phyloP scores from a whole-genome alignment of 345 rosid species.

The Acer yangbiense region DNA sequence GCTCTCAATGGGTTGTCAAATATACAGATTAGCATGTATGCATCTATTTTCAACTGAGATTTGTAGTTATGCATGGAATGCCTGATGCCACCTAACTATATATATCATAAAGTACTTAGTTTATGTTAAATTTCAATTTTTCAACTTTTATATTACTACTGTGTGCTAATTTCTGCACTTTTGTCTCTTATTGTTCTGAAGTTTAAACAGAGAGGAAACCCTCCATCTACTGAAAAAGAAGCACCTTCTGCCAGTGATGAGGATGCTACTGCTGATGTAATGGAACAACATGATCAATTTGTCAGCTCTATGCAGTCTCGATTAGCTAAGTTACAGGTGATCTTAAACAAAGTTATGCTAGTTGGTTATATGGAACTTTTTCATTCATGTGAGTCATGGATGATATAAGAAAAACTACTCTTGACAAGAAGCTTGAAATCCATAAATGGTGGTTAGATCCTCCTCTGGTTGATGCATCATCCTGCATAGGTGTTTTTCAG shows the following conservation, averaged over 20 bases:
- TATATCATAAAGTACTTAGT: neutral
- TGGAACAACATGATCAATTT: constrained; percentile 85
- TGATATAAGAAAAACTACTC: neutral
- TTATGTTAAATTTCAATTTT: neutral
- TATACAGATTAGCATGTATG: neutral
- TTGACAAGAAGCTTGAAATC: neutral
- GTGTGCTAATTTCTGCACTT: constrained; percentile 17
- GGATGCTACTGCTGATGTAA: constrained; percentile 64
- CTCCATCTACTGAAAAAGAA: constrained; percentile 56
- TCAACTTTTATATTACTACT: neutral
- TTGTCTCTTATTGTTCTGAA: constrained; percentile 22
- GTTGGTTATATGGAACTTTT: neutral
- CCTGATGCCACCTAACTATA: neutral
- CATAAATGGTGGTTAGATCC: neutral
- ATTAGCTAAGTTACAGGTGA: constrained; percentile 89
- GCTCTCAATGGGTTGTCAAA: neutral
- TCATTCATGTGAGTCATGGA: neutral
- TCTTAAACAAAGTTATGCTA: constrained; percentile 21
- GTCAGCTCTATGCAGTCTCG: constrained; percentile 93
- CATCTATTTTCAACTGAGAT: neutral
- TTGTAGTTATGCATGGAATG: neutral
- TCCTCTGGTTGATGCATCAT: neutral
- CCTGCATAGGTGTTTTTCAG: neutral
- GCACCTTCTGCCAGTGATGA: constrained; percentile 60
- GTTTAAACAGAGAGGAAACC: constrained; percentile 63